phyloP scores from a whole-genome alignment of 306 rosid genomes.

The Sophora flavescens region DNA sequence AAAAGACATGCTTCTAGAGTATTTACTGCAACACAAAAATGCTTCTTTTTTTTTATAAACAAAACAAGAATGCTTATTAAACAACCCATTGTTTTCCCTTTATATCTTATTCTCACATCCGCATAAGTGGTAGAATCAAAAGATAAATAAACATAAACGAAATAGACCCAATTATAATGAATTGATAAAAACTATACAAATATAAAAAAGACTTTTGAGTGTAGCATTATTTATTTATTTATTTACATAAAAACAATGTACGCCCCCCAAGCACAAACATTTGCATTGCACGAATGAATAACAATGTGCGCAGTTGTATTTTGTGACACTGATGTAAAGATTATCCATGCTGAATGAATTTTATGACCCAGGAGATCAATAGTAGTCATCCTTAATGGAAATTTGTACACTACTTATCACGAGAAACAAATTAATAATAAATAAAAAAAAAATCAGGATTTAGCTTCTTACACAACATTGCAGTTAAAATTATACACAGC shows the following conservation, averaged over 20 bases:
- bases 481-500: constrained; percentile 9
- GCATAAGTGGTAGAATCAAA: too few species aligned
- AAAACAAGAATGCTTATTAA: too few species aligned
- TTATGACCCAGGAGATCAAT: not conserved
- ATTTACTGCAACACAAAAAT: too few species aligned
- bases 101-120: too few species aligned
- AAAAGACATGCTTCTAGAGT: too few species aligned
- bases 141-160: too few species aligned
- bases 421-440: not conserved
- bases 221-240: too few species aligned
- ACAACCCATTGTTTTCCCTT: too few species aligned
- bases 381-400: not conserved
- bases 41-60: too few species aligned
- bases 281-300: not conserved
- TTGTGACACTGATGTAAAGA: not conserved
- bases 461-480: constrained; percentile 3
- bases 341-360: not conserved
- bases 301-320: not conserved
- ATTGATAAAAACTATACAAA: too few species aligned
- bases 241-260: not conserved
- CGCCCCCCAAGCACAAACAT: not conserved
- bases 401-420: not conserved
- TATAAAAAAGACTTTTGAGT: too few species aligned
- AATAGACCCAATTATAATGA: too few species aligned
- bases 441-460: not conserved